Evolutionary conservation across 2,329 filamentous ascomycete species (phyloP), one percentile per base, ranked within the genome.

Genomic region (Xylariaceae sp.): DNA sequence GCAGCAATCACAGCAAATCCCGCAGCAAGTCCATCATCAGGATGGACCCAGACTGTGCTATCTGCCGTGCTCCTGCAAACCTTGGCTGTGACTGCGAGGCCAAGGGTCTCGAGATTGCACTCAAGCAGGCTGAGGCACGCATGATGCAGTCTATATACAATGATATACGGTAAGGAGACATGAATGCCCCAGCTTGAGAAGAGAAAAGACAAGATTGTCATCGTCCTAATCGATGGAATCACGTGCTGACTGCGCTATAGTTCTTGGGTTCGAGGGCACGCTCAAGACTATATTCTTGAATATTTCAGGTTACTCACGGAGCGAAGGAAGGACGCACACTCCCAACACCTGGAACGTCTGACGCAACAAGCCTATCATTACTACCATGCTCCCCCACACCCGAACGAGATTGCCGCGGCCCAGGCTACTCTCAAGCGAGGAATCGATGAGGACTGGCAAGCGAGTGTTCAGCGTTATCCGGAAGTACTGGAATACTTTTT

Each of bases 401-500:
- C 78, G 19, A 72, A 65, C 49, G 76, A 88, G 56, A 75, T 89
- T 39, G 68, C 74, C 30, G 73, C 77, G 42, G 85, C 83, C 18
- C 77, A 88, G 55, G 72, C 72, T 13, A 72, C 75, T 37, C 71
- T 88, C 46, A 87, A 88, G 64, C 75, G 79, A 37, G 85, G 84
- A 46, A 85, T 89, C 54, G 85, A 89, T 54, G 81, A 86, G 47
- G 86, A 89, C 65, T 91, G 86, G 86, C 78, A 83, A 54, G 73
- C 78, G 22, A 84, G 81, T 36, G 85, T 89, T 30, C 78, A 87
- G 54, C 76, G 81, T 41, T 91, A 90, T 54, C 87, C 86, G 4
- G 84, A 89, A 59, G 81, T 90, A n/a, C 69, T 91, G 41, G 83
- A 89, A 63, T 89, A 90, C 64, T 90, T 85, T 59, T 90, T 84